Evolutionary conservation across 2,329 filamentous ascomycete genomes (phyloP).

Genomic region (Monilinia polystroma): DNA sequence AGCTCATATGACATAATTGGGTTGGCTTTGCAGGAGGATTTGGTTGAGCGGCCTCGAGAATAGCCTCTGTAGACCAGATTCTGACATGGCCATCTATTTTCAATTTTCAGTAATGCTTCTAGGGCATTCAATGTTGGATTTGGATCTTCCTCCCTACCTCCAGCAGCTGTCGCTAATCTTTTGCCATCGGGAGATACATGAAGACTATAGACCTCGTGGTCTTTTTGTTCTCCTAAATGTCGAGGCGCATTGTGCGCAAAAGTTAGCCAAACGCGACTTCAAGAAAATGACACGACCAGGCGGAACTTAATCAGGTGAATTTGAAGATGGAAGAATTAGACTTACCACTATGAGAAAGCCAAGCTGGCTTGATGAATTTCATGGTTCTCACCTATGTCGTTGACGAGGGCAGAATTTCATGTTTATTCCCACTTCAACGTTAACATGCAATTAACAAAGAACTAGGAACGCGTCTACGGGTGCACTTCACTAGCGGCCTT

Average conservation of each 20-base stretch:
- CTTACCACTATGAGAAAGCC: conserved; percentile 88
- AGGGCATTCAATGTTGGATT: conserved; percentile 15
- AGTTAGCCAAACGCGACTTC: conserved; percentile 31
- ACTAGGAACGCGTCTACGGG: conserved; percentile 24
- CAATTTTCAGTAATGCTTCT: conserved; percentile 29
- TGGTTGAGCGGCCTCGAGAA: conserved; percentile 74
- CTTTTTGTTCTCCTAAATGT: conserved; percentile 81
- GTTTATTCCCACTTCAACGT: conserved; percentile 28
- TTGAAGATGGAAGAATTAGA: conserved; percentile 26
- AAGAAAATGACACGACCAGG: conserved; percentile 1
- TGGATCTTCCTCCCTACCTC: conserved; percentile 57
- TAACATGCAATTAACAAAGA: conserved; percentile 20
- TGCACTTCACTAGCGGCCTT: conserved; percentile 10
- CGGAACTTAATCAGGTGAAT: background rate
- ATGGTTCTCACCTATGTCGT: conserved; percentile 47
- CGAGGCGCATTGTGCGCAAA: conserved; percentile 34
- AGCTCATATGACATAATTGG: conserved; percentile 96
- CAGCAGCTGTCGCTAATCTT: conserved; percentile 88
- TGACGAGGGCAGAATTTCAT: conserved; percentile 34
- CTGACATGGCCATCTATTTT: conserved; percentile 84
- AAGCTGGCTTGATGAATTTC: conserved; percentile 91
- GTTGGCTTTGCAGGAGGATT: conserved; percentile 70
- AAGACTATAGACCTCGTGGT: conserved; percentile 98
- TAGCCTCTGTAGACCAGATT: conserved; percentile 95
- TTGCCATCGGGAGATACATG: conserved; percentile 94